These are phyloP conservation scores for Mesembryanthemum crystallinum DNA, from an alignment of 148 eudicot genomes.

Conservation along the genomic window DNA sequence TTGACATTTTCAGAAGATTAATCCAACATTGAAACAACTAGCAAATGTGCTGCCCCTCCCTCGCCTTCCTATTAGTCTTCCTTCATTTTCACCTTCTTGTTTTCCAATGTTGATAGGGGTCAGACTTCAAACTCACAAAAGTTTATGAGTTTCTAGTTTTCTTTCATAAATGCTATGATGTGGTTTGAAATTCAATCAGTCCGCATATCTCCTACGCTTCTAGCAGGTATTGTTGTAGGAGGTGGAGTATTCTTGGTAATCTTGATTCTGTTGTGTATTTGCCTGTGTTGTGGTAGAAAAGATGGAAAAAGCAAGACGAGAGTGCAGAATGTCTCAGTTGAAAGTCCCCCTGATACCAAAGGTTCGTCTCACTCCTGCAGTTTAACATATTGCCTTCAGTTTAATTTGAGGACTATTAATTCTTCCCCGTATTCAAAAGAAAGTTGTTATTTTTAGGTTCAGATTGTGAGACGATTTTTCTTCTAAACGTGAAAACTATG, in stretches of 20 bases:
- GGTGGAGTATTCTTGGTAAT: conserved; percentile 34
- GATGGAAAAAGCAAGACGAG: conserved; percentile 26
- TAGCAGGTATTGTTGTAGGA: conserved; percentile 51
- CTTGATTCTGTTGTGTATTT: conserved; percentile 39
- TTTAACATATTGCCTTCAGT: neutral
- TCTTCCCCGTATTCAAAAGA: neutral
- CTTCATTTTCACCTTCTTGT: conserved; percentile 1
- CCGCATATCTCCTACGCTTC: conserved; percentile 32
- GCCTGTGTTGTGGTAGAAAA: conserved; percentile 42
- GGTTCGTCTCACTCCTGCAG: conserved; percentile 25
- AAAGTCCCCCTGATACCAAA: conserved; percentile 34
- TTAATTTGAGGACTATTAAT: neutral
- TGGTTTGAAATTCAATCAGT: neutral
- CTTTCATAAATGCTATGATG: neutral
- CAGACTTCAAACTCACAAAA: neutral
- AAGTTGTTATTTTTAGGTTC: neutral
- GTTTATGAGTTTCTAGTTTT: neutral
- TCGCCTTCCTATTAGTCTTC: neutral
- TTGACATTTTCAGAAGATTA: neutral
- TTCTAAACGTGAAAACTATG: neutral
- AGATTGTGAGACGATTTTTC: neutral
- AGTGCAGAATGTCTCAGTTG: conserved; percentile 5
- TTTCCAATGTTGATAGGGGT: neutral
- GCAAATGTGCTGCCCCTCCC: neutral
- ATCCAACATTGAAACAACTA: neutral